Conservation (phyloP, 1,139 yeast genomes). For the Kurtzmaniella natalensis region DNA sequence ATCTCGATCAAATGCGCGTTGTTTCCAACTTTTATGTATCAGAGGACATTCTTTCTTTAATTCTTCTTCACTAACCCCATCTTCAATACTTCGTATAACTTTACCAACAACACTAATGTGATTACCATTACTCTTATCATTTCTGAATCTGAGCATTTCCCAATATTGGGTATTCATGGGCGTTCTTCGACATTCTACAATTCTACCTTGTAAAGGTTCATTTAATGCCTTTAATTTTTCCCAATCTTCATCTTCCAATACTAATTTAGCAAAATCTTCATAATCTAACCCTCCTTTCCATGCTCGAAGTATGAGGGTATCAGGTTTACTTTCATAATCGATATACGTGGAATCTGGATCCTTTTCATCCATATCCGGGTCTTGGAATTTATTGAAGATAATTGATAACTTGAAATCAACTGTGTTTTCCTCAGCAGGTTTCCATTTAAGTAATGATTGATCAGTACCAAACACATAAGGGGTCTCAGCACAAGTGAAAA, state of each 20-base stretch:
- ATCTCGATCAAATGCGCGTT: slow-evolving; percentile 27
- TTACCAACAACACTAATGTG: slow-evolving; percentile 76
- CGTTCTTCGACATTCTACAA: slow-evolving; percentile 75
- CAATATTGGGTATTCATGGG: slow-evolving; percentile 54
- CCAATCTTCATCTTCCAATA: slow-evolving; percentile 76
- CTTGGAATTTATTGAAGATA: slow-evolving; percentile 62
- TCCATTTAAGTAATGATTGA: slow-evolving; percentile 82
- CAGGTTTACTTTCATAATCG: slow-evolving; percentile 81
- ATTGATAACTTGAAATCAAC: slow-evolving; percentile 78
- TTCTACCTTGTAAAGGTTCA: slow-evolving; percentile 87
- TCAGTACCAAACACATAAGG: slow-evolving; percentile 91
- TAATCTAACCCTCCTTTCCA: slow-evolving; percentile 80
- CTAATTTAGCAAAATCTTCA: slow-evolving; percentile 61
- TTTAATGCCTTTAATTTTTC: slow-evolving; percentile 59
- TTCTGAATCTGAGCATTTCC: slow-evolving; percentile 85
- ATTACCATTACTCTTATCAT: slow-evolving; percentile 87
- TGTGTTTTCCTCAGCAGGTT: slow-evolving; percentile 93
- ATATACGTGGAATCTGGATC: slow-evolving; percentile 72
- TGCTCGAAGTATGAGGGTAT: slow-evolving; percentile 52
- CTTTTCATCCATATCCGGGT: slow-evolving; percentile 63
- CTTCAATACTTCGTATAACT: slow-evolving; percentile 78
- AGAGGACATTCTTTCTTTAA: slow-evolving; percentile 43
- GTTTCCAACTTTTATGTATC: slow-evolving; percentile 33
- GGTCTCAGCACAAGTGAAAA: slow-evolving; percentile 85
- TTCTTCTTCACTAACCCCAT: slow-evolving; percentile 79